Conservation (phyloP, 2,329 filamentous ascomycete genomes). For the Canariomyces notabilis region DNA sequence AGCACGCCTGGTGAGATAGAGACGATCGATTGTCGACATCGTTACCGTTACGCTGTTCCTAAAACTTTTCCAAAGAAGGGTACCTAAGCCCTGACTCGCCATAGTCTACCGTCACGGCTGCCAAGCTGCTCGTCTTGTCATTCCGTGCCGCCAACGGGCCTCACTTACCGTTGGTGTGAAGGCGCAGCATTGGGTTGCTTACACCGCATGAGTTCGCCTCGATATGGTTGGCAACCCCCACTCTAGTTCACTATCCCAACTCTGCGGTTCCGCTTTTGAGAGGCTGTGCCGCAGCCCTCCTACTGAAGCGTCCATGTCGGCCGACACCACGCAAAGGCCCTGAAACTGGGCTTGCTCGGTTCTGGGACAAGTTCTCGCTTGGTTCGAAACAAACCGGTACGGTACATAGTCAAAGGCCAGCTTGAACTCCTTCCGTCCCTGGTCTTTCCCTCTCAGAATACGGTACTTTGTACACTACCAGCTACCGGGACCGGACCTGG, state of each 20-base stretch:
- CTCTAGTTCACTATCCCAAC: background rate
- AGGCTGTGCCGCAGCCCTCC: slow-evolving; percentile 11
- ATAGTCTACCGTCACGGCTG: too few relatives aligned
- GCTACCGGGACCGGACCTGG: background rate
- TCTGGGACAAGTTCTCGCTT: background rate
- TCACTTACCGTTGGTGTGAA: background rate
- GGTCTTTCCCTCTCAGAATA: too few relatives aligned
- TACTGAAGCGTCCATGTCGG: background rate
- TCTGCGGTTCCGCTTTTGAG: background rate
- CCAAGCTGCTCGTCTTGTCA: background rate
- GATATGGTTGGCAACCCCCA: too few relatives aligned
- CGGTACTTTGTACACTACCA: too few relatives aligned
- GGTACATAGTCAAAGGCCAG: slow-evolving; percentile 1
- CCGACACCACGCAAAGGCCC: background rate
- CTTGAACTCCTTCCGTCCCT: too few relatives aligned
- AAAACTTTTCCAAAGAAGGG: too few relatives aligned
- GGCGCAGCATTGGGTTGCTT: background rate
- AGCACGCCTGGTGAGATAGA: too few relatives aligned
- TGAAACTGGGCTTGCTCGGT: slow-evolving; percentile 1
- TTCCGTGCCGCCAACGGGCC: background rate
- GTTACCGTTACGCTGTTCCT: too few relatives aligned
- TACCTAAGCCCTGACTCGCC: too few relatives aligned
- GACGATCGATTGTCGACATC: too few relatives aligned
- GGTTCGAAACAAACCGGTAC: slow-evolving; percentile 9
- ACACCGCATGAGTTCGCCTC: too few relatives aligned